Base-by-base conservation (phyloP, 148 eudicot species). In the Gaultheria prostrata region DNA sequence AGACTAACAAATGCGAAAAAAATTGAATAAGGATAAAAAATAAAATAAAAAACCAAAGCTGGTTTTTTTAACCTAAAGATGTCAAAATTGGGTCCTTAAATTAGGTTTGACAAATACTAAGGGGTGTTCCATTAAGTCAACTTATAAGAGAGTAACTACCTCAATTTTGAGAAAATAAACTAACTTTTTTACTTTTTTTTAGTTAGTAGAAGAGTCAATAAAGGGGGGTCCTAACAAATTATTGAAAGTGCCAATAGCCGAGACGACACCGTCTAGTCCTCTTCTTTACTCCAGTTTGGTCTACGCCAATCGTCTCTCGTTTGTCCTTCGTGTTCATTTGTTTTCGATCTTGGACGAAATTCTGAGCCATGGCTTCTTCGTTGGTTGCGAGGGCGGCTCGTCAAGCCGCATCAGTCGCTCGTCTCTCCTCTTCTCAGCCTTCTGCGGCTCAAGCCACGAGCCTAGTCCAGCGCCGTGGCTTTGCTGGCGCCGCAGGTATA, bases 401-500 rank as follows among this genome's bases (percentile, higher is more conserved):
- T 84, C 92, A 89, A 88, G 91, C 90, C 26, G 88, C 91, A 46
- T 85, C 80, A 83, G 80, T 92, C 20, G 65, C 85, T 43, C 89
- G 92, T 54, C 84, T 92, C 84, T 85, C 91, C 33, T 30, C 87
- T 8, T 30, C 87, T 11, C 72, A 89, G 8, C 80, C 54, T 10
- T 78, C 90, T 33, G 35, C 85, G 9, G 21, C 77, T 79, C 87
- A 78, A 54, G 71, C 90, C 63, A 56, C 91, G 78, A 86, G 85
- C 49, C 88, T 92, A 12, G 49, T 92, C 76, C 92, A 89, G 53
- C 93, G 97, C 89, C 97, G 94, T 9, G 91, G 92, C 72, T 88
- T 93, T 77, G 93, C 96, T 35, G 92, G 91, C 28, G 81, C 69
- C 30, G 84, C 84, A 51, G 84, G 84, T 82, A n/a, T 12, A 67